Evolutionary conservation across 2,329 filamentous ascomycete genomes (phyloP).

Genomic region (Trichoderma sp.): DNA sequence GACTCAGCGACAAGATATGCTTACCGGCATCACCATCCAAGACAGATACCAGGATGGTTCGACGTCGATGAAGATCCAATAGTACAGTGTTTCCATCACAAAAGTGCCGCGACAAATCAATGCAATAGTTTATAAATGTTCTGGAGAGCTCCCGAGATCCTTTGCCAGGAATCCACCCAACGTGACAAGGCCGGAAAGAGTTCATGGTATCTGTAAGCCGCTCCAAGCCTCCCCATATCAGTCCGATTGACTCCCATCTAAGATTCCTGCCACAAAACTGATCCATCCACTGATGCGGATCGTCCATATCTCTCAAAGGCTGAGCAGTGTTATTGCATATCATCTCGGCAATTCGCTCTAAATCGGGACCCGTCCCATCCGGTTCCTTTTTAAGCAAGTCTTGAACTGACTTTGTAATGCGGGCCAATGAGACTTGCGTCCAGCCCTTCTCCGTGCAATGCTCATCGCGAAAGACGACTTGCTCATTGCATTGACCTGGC

Average conservation of each 20-base stretch:
- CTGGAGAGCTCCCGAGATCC: neutral
- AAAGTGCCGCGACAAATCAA: constrained; percentile 23
- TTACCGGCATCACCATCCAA: constrained; percentile 40
- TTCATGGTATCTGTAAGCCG: neutral
- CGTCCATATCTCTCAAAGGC: constrained; percentile 36
- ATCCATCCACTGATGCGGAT: constrained; percentile 36
- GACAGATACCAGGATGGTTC: constrained; percentile 36
- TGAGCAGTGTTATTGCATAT: constrained; percentile 39
- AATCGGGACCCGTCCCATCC: constrained; percentile 28
- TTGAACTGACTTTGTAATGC: constrained; percentile 32
- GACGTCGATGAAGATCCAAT: constrained; percentile 35
- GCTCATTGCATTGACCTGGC: constrained; percentile 28
- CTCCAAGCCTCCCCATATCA: constrained; percentile 14
- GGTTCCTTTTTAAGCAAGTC: neutral
- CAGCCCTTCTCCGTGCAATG: constrained; percentile 30
- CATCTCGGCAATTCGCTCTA: constrained; percentile 37
- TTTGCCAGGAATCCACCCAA: neutral
- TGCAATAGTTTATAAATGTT: constrained; percentile 13
- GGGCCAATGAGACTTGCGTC: constrained; percentile 29
- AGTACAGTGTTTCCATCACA: constrained; percentile 36
- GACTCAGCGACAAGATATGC: neutral
- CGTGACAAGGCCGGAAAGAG: neutral
- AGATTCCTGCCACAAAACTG: constrained; percentile 39
- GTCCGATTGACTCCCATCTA: constrained; percentile 45
- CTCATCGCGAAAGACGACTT: constrained; percentile 21